Conservation (phyloP, 2,329 filamentous ascomycete genomes). For the Graphiopsis chlorocephala region DNA sequence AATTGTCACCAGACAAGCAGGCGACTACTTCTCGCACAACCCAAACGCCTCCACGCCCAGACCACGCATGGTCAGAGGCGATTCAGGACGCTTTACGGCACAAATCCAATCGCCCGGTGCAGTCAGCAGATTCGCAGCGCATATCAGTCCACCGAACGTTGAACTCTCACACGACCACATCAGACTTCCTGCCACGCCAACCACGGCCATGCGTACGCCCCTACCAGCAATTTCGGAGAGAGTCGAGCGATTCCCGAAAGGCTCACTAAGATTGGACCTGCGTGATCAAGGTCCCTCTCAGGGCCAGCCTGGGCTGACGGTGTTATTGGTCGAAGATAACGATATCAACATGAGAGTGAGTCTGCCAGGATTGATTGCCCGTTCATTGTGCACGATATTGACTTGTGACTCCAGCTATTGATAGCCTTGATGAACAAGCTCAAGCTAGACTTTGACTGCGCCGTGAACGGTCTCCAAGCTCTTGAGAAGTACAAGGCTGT, state of each 20-base stretch:
- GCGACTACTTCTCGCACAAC: not conserved
- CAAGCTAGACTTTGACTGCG: conserved; percentile 17
- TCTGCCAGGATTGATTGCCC: not conserved
- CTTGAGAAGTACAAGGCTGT: conserved; percentile 17
- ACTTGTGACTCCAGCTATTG: conserved; percentile 19
- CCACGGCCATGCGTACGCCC: not conserved
- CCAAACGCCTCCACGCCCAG: not conserved
- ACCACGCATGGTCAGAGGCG: not conserved
- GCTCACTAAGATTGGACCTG: not conserved
- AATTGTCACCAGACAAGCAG: not conserved
- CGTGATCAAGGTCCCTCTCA: not conserved
- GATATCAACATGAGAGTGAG: conserved; percentile 29
- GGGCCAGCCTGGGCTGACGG: not conserved
- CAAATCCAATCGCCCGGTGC: not conserved
- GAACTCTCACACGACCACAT: not conserved
- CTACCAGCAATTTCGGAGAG: not conserved
- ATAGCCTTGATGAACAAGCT: conserved; percentile 25
- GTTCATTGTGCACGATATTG: not conserved
- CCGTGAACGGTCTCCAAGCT: conserved; percentile 24
- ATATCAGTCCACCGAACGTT: not conserved
- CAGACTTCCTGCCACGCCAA: not conserved
- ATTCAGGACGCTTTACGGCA: not conserved
- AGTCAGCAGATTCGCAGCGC: not conserved
- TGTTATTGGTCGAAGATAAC: conserved; percentile 36
- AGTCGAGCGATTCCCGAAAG: not conserved